Evolutionary conservation across 345 rosid genomes (phyloP), one percentile per base, ranked within the genome.

Genomic region (Citrus australasica): DNA sequence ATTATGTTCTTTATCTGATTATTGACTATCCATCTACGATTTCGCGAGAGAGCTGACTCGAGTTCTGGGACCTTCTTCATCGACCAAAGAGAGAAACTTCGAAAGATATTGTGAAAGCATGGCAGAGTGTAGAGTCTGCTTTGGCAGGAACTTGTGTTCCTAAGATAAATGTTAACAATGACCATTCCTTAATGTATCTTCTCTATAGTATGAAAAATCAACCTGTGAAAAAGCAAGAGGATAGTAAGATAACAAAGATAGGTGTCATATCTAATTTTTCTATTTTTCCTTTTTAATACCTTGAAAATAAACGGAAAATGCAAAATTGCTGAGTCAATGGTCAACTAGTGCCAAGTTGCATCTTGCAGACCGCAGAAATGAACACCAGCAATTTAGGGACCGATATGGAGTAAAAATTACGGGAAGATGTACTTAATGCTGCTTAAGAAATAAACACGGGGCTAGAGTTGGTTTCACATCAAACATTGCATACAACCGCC

Each of bases 21-120:
- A 85, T 95, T 95, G 46, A 91, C 90, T 25, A 91, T 85, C 99
- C 99, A 93, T 76, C 96, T 85, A 66, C 90, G 92, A 82, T 95
- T 95, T 42, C 96, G 87, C 0, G 93, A 93, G 55, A 95, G 96
- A 16, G 99, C 90, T 0, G 86, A 81, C 77, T 95, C 99, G 37
- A 95, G 97, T 78, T 91, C 96, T 0, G 90, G 88, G 69, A 90
- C 99, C 86, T 95, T 95, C 91, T 87, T 93, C 85, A 92, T 95
- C 42, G 99, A 92, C 91, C 93, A 91, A 61, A 95, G 92, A 9
- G 99, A 88, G 85, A 92, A 92, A 82, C 81, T 85, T 79, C 98
- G 82, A 71, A 71, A 66, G 19, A 69, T 9, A 60, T 69, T 28
- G 71, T 76, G 76, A 62, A 28, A 33, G 25, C 75, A 71, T 38